Evolutionary conservation across 495 filamentous ascomycete species (phyloP), one percentile per base, ranked within the genome.

Genomic region (Neurospora tetraspora): DNA sequence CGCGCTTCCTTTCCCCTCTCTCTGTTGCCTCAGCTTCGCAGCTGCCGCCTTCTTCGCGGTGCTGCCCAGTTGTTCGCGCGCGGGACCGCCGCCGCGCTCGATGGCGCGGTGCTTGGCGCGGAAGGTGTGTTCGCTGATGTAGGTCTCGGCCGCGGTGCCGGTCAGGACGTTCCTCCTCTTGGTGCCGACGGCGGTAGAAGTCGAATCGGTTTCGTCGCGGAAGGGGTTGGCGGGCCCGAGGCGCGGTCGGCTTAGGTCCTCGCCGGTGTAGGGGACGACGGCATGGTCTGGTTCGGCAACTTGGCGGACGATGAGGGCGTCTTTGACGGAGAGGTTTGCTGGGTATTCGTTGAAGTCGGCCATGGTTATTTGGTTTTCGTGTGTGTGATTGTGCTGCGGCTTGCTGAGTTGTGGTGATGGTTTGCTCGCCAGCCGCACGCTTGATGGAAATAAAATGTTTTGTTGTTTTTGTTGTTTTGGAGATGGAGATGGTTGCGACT

Each of bases 161-260:
- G 96, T 97, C 11, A 96, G 90, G 2, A 98, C 91, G 73, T 96
- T 95, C 77, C 97, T 97, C 71, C 95, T 90, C 81, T 95, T 96
- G 40, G 91, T 78, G 5, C 77, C 74, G 36, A 73, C 72, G 14
- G 70, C 27, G 11, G 37, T 12, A 1, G 53, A 14, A 3, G 69
- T 10, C 14, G 18, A 10, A 83, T 85, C 69, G 37, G 83, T 75
- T 39, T 89, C 87, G 70, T 89, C 85, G 79, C 91, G 90, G 83
- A 92, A 93, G n/a, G 94, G 92, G 79, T 97, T 94, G 34, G 87
- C 83, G 39, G 94, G 94, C 6, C 93, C 93, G 75, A 92, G 85
- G 0, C 83, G 80, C 1, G 92, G 90, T 45, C 90, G 88, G 38
- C 87, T 85, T 42, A 97, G 86, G 75, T 93, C 90, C 40, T 86